phyloP scores from a whole-genome alignment of 2,329 filamentous ascomycete species.

The Diaporthe batatas region DNA sequence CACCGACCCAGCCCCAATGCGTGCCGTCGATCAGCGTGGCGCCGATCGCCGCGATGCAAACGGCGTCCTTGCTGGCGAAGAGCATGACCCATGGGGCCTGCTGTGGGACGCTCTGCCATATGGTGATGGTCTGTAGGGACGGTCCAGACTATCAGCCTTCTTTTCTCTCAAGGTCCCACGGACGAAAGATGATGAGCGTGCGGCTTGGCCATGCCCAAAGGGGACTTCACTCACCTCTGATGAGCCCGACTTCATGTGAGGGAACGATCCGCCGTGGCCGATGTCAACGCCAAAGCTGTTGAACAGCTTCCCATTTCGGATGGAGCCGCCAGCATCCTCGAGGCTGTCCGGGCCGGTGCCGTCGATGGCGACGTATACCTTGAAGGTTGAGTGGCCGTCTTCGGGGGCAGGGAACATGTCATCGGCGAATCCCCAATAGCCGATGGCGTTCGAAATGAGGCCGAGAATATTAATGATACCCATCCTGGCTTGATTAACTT shows the following conservation, averaged over 20 bases:
- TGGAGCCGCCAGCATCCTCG: not conserved
- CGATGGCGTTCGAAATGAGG: not conserved
- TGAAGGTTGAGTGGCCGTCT: not conserved
- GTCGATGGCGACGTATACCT: conserved; percentile 14
- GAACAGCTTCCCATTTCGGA: not conserved
- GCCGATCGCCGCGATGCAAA: conserved; percentile 18
- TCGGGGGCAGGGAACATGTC: not conserved
- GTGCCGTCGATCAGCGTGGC: not conserved
- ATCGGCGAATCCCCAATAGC: not conserved
- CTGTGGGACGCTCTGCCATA: not conserved
- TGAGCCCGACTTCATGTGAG: not conserved
- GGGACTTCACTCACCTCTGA: not conserved
- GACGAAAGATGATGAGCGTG: not conserved
- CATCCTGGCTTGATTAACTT: not conserved
- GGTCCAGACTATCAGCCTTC: not conserved
- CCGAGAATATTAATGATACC: not conserved
- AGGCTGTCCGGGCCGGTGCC: not conserved
- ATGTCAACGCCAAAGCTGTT: not conserved
- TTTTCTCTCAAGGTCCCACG: not conserved
- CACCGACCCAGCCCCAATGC: conserved; percentile 5
- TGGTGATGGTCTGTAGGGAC: not conserved
- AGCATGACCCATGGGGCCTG: not conserved
- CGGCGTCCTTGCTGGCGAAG: not conserved
- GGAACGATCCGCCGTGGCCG: not conserved
- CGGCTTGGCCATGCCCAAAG: not conserved